Conservation (phyloP, 495 filamentous ascomycete species). For the Aspergillus steynii region DNA sequence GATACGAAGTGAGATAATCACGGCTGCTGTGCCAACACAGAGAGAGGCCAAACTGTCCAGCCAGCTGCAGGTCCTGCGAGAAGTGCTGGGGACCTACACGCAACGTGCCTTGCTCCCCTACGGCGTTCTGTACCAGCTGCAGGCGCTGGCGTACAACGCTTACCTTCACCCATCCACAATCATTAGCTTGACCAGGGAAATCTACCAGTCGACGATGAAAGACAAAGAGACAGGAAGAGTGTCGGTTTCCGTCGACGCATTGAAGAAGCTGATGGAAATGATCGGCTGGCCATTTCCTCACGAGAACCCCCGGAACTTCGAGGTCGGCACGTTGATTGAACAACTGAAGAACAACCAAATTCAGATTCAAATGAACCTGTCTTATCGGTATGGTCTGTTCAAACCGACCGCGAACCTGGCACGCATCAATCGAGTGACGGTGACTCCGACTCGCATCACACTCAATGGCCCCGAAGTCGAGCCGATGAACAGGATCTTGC, state of each 20-base stretch:
- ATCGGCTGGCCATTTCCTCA: conserved; percentile 22
- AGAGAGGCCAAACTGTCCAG: not conserved
- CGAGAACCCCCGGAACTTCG: conserved; percentile 17
- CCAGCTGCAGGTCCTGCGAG: conserved; percentile 8
- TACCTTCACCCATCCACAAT: conserved; percentile 31
- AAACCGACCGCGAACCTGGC: conserved; percentile 11
- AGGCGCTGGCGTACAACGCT: conserved; percentile 37
- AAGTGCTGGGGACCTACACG: conserved; percentile 8
- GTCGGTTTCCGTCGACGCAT: conserved; percentile 11
- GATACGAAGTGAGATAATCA: not conserved
- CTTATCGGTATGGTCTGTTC: conserved; percentile 6
- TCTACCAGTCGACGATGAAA: not conserved
- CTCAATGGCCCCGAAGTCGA: conserved; percentile 71
- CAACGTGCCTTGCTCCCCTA: conserved; percentile 32
- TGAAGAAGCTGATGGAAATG: conserved; percentile 20
- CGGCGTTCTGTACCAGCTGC: conserved; percentile 38
- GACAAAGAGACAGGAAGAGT: conserved; percentile 8
- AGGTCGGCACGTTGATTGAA: conserved; percentile 6
- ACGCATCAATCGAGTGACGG: conserved; percentile 56
- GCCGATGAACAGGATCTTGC: conserved; percentile 70
- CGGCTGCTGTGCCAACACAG: not conserved
- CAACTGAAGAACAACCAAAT: conserved; percentile 12
- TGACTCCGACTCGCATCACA: conserved; percentile 69
- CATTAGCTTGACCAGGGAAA: conserved; percentile 10
- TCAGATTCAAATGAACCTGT: conserved; percentile 11